Evolutionary conservation across 2,329 filamentous ascomycete genomes (phyloP).

Genomic region (Metarhizium humberi): DNA sequence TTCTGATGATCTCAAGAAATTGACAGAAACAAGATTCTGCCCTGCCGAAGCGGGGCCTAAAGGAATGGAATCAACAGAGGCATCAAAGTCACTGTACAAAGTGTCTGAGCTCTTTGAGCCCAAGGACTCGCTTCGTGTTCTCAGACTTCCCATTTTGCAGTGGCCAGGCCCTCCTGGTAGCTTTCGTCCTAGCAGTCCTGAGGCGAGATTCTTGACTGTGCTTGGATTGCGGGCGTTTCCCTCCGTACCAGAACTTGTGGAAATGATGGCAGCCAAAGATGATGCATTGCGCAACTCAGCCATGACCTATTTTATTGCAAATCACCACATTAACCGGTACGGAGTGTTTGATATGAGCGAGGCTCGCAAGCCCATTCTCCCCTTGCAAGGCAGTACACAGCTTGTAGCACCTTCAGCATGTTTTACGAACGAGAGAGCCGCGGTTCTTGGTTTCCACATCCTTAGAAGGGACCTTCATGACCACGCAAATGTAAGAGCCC

Average conservation of each 20-base stretch:
- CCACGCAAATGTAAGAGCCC: slow-evolving; percentile 50
- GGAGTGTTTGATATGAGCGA: slow-evolving; percentile 48
- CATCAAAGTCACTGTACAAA: slow-evolving; percentile 50
- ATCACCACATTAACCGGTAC: slow-evolving; percentile 73
- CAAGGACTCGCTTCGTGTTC: slow-evolving; percentile 55
- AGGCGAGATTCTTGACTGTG: slow-evolving; percentile 63
- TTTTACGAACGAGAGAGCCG: slow-evolving; percentile 70
- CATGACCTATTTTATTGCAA: slow-evolving; percentile 73
- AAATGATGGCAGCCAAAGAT: slow-evolving; percentile 62
- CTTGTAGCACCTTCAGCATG: slow-evolving; percentile 68
- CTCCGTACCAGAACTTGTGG: slow-evolving; percentile 62
- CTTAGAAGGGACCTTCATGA: slow-evolving; percentile 65
- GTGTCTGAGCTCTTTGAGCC: slow-evolving; percentile 78
- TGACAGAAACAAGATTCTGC: slow-evolving; percentile 72
- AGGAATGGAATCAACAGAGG: slow-evolving; percentile 44
- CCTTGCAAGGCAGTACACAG: slow-evolving; percentile 58
- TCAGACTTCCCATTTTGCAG: slow-evolving; percentile 68
- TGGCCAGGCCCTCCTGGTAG: slow-evolving; percentile 63
- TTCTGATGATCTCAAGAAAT: slow-evolving; percentile 64
- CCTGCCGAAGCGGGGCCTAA: slow-evolving; percentile 59
- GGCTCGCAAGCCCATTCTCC: slow-evolving; percentile 55
- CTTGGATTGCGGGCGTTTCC: slow-evolving; percentile 70
- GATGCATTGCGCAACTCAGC: slow-evolving; percentile 53
- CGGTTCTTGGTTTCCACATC: slow-evolving; percentile 72
- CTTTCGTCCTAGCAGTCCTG: slow-evolving; percentile 54